Evolutionary conservation across 2,329 filamentous ascomycete genomes (phyloP), one percentile per base, ranked within the genome.

Genomic region (Davidsoniella virescens): DNA sequence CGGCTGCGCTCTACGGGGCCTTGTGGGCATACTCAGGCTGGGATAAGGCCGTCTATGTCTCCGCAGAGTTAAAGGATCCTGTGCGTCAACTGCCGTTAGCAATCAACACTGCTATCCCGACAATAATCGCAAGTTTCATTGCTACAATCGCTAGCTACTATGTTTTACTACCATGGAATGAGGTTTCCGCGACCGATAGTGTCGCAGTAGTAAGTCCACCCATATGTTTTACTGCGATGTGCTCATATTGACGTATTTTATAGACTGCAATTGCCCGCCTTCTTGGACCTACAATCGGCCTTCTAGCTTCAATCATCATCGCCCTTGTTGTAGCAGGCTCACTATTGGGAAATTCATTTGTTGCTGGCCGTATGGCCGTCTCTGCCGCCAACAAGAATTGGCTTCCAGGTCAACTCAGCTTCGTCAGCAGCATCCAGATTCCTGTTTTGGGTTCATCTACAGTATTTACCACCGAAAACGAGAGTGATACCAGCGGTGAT

Each of bases 1-100:
- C 74, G 2, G 70, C 75, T 1, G 78, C 77, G 0, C 64, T 80
- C 1, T 80, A 80, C 55, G 77, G 71, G 0, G 75, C 74, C 0
- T 58, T 81, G 0, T 82, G 76, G 77, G 77, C 74, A 0, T 82
- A 80, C 53, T 77, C 73, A 0, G 78, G 78, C 0, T 82, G 78
- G 78, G 78, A 81, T 50, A 80, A 80, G 63, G 73, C 72, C 3
- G 70, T 75, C 47, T 77, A 76, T 55, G 65, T 77, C 44, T 69
- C 71, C 0, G 69, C 71, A 0, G 73, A 77, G 57, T 65, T 77
- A 5, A 68, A 66, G 0, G 58, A 65, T 0, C 73, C 73, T 0
- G 69, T 67, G 0, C 66, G 65, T 16, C 73, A 76, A 55, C 67
- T 82, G 0, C 78, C 77, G 0, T 68, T 73, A 2, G 75, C 76